Percentiles rank a stretch among this genome's conserved stretches.
Evolutionary conservation across 345 rosid species (phyloP).

Genomic region (Pugionium dolabratum): DNA sequence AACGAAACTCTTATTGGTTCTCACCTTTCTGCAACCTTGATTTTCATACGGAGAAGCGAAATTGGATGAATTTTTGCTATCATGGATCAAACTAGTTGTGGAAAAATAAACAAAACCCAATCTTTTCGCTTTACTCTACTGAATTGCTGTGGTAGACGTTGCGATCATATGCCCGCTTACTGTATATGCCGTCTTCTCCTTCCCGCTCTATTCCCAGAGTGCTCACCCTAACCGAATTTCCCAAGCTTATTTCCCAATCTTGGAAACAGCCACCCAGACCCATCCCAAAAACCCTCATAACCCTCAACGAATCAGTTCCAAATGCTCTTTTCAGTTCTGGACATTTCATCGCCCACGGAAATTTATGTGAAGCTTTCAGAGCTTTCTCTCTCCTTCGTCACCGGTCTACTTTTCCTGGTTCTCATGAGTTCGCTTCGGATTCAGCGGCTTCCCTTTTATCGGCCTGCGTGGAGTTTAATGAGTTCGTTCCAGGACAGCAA

Average conservation of each 20-base stretch:
- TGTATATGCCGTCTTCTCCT: conserved; percentile 67
- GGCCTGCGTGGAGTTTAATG: conserved; percentile 44
- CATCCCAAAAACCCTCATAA: conserved; percentile 7
- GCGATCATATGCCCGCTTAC: conserved; percentile 31
- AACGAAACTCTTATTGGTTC: neutral
- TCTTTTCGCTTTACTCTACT: conserved; percentile 13
- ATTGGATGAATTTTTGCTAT: neutral
- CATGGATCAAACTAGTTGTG: conserved; percentile 17
- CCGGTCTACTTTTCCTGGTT: conserved; percentile 28
- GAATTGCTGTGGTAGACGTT: conserved; percentile 11
- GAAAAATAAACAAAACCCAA: conserved; percentile 9
- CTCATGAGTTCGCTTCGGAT: conserved; percentile 36
- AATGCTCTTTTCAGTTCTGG: conserved; percentile 44
- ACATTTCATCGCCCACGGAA: conserved; percentile 46
- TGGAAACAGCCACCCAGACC: conserved; percentile 46
- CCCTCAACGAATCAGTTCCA: conserved; percentile 44
- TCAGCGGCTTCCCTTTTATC: conserved; percentile 54
- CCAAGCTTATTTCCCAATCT: conserved; percentile 48
- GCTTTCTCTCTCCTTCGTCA: conserved; percentile 43
- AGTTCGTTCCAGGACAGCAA: conserved; percentile 52
- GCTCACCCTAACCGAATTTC: conserved; percentile 45
- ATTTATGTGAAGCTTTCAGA: conserved; percentile 49
- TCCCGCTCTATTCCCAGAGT: conserved; percentile 36
- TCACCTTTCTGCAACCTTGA: conserved; percentile 9
- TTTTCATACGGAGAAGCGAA: conserved; percentile 23